Evolutionary conservation across 805 yeast species (phyloP), one percentile per base, ranked within the genome.

Genomic region (Grigorovia yakushimaensis): DNA sequence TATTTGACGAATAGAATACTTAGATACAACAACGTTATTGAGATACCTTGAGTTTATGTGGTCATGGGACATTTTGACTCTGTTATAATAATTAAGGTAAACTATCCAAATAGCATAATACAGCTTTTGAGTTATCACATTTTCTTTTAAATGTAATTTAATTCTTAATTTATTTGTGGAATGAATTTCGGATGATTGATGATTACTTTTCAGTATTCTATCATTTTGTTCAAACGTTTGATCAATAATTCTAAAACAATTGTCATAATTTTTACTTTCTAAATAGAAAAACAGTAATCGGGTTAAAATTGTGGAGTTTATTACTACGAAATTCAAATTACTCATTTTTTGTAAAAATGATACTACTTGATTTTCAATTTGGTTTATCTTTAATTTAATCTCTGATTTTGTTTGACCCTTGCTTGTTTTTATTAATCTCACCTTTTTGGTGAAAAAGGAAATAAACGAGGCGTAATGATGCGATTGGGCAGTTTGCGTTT

Each of bases 391-490:
- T 11, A 17, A 27, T 7, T 27, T 7, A 27, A 27, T 5, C 9
- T 5, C 33, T 7, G 33, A 27, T 27, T 27, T 27, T 27, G 9
- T 4, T 7, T 10, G 10, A 27, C 33, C 33, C 13, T 7, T 15
- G 4, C 13, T 9, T 6, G 27, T 18, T 22, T 21, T 27, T 4
- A 22, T 33, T 11, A 4, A 11, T 19, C 8, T 30, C 7, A 39
- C 43, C 33, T 39, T 27, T 4, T 8, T 50, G 10, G 67, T 65
- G 38, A 65, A 69, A 44, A 62, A 54, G 36, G 66, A 66, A 8
- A 72, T 56, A 45, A 74, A 65, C 9, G 67, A 61, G 2, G 71
- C 57, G 47, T 73, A 75, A 41, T 70, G 67, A 49, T 70, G 70
- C 0, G 77, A 59, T 38, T 64, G 66, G 0, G 15, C 37, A 11